These are phyloP conservation scores for Camelina neglecta DNA, from an alignment of 345 rosid genomes.

Conservation along the genomic window DNA sequence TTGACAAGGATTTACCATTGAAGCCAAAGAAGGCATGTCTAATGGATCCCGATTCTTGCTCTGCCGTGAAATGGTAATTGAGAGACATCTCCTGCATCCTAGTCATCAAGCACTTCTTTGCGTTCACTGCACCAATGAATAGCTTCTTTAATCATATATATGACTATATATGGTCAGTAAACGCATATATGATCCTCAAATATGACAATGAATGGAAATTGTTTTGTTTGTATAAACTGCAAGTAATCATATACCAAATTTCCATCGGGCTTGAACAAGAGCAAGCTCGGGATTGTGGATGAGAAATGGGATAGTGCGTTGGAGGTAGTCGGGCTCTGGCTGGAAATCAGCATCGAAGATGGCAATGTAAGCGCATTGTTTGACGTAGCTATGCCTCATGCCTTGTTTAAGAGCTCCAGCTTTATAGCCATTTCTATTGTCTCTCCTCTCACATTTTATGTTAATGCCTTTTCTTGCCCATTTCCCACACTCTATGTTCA, in stretches of 20 bases:
- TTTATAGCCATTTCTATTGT: constrained; percentile 62
- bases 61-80: constrained; percentile 49
- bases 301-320: constrained; percentile 54
- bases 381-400: constrained; percentile 62
- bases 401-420: constrained; percentile 66
- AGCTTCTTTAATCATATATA: neutral
- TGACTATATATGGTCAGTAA: neutral
- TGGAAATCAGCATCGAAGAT: constrained; percentile 67
- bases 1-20: constrained; percentile 38
- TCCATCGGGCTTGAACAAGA: constrained; percentile 67
- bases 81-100: constrained; percentile 53
- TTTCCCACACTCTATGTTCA: constrained; percentile 43
- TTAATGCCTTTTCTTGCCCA: constrained; percentile 49
- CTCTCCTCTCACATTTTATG: constrained; percentile 49
- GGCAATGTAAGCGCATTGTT: constrained; percentile 53
- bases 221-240: too few species aligned
- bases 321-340: constrained; percentile 57
- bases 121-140: constrained; percentile 39
- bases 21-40: constrained; percentile 50
- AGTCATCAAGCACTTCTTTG: constrained; percentile 49
- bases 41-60: constrained; percentile 48
- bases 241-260: constrained; percentile 42
- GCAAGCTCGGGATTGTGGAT: constrained; percentile 52
- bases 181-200: too few species aligned
- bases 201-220: too few species aligned